Conservation (phyloP, 441 rosid species). For the Pelargonium myrrhifolium region DNA sequence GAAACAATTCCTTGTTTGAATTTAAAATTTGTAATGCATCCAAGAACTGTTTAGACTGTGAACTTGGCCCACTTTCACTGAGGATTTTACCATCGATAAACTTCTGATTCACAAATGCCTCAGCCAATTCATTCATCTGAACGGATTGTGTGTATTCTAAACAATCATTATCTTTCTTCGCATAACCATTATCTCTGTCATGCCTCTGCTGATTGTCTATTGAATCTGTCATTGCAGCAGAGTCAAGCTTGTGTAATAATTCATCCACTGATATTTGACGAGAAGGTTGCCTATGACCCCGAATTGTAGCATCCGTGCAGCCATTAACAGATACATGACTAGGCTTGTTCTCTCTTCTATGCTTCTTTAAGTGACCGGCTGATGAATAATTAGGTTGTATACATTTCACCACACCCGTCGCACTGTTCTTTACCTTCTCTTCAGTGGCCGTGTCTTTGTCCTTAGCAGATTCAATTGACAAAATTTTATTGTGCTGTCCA, state of each 20-base stretch:
- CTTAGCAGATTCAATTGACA: slow-evolving; percentile 16
- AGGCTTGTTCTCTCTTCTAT: slow-evolving; percentile 28
- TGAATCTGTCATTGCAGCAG: slow-evolving; percentile 13
- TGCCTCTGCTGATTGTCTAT: slow-evolving; percentile 7
- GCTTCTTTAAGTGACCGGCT: slow-evolving; percentile 23
- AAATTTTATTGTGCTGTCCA: slow-evolving; percentile 15
- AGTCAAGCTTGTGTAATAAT: slow-evolving; percentile 19
- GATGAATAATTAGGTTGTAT: slow-evolving; percentile 28
- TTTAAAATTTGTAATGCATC: slow-evolving; percentile 60
- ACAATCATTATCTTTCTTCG: slow-evolving; percentile 9
- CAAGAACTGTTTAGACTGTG: slow-evolving; percentile 52
- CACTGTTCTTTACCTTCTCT: slow-evolving; percentile 29
- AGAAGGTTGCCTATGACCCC: slow-evolving; percentile 20
- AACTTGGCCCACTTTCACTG: slow-evolving; percentile 18
- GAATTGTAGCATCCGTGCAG: slow-evolving; percentile 29
- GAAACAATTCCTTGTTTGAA: slow-evolving; percentile 60
- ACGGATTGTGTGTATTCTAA: slow-evolving; percentile 13
- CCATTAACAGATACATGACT: slow-evolving; percentile 23
- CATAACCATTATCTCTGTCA: slow-evolving; percentile 20
- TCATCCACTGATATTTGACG: slow-evolving; percentile 15
- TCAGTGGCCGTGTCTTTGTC: slow-evolving; percentile 26
- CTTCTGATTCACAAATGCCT: slow-evolving; percentile 49
- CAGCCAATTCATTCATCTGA: slow-evolving; percentile 46
- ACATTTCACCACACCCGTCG: slow-evolving; percentile 26
- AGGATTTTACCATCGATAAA: slow-evolving; percentile 27